Conservation (phyloP, 2,329 filamentous ascomycete genomes). For the Pseudopithomyces chartarum region DNA sequence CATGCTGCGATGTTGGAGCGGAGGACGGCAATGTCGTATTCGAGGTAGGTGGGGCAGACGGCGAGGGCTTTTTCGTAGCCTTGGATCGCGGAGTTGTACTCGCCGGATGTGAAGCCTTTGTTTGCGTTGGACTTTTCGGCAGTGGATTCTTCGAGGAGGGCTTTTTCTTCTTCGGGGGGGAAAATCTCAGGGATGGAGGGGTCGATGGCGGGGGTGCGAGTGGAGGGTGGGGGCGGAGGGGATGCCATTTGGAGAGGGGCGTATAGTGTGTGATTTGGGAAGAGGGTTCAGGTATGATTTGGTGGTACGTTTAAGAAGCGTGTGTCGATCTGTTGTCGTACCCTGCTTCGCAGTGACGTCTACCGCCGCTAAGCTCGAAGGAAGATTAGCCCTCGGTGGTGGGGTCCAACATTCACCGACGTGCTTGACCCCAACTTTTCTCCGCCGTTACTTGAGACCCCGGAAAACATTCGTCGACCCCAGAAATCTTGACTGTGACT, state of each 20-base stretch:
- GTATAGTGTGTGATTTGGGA: too few species aligned
- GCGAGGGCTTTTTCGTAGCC: conserved; percentile 81
- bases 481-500: background rate
- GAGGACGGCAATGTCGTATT: conserved; percentile 86
- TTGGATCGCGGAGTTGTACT: conserved; percentile 77
- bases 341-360: conserved; percentile 6
- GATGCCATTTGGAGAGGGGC: background rate
- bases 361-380: conserved; percentile 3
- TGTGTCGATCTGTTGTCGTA: conserved; percentile 22
- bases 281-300: too few species aligned
- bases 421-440: background rate
- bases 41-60: conserved; percentile 80
- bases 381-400: background rate
- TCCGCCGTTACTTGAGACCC: conserved; percentile 3
- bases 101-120: conserved; percentile 71
- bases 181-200: conserved; percentile 32
- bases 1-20: conserved; percentile 89
- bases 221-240: conserved; percentile 3
- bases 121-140: conserved; percentile 78
- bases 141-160: conserved; percentile 73
- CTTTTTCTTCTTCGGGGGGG: conserved; percentile 39
- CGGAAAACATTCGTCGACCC: background rate
- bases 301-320: background rate
- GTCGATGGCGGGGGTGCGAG: conserved; percentile 7
- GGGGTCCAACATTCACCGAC: conserved; percentile 16